These are phyloP conservation scores for Lasiosphaeris hirsuta DNA, from an alignment of 495 filamentous ascomycete species.

Conservation along the genomic window DNA sequence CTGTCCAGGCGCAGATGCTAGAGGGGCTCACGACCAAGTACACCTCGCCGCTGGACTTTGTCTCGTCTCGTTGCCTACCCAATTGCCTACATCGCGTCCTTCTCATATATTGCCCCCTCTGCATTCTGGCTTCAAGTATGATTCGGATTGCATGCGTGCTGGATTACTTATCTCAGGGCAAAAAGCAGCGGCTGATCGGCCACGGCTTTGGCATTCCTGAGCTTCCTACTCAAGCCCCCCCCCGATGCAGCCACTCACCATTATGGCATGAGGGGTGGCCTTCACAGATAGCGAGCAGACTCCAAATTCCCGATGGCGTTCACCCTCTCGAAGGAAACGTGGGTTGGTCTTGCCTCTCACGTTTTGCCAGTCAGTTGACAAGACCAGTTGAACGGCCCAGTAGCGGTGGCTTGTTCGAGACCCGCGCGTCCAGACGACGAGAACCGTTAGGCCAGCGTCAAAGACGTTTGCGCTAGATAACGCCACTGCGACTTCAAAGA, in stretches of 20 bases:
- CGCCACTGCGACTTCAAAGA: slow-evolving; percentile 14
- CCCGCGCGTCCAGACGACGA: neutral
- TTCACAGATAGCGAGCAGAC: slow-evolving; percentile 6
- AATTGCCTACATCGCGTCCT: too few species aligned
- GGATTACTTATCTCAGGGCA: slow-evolving; percentile 4
- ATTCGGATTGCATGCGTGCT: too few species aligned
- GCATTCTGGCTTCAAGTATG: too few species aligned
- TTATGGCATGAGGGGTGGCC: slow-evolving; percentile 1
- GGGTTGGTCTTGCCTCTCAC: neutral
- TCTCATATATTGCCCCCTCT: too few species aligned
- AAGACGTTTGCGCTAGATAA: slow-evolving; percentile 8
- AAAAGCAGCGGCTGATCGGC: slow-evolving; percentile 12
- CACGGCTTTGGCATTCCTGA: slow-evolving; percentile 5
- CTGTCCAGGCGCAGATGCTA: slow-evolving; percentile 1
- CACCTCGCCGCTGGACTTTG: too few species aligned
- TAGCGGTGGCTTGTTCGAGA: neutral
- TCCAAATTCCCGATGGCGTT: slow-evolving; percentile 1
- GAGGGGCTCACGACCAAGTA: neutral
- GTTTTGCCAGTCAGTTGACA: neutral
- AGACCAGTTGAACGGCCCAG: slow-evolving; percentile 3
- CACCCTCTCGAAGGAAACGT: neutral
- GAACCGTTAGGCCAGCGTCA: neutral
- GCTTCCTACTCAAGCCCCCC: slow-evolving; percentile 17
- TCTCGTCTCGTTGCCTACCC: too few species aligned
- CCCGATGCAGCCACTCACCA: slow-evolving; percentile 9